These are phyloP conservation scores for Coniferiporia weirii DNA, from an alignment of 1,284 basidiomycete genomes.

Conservation along the genomic window DNA sequence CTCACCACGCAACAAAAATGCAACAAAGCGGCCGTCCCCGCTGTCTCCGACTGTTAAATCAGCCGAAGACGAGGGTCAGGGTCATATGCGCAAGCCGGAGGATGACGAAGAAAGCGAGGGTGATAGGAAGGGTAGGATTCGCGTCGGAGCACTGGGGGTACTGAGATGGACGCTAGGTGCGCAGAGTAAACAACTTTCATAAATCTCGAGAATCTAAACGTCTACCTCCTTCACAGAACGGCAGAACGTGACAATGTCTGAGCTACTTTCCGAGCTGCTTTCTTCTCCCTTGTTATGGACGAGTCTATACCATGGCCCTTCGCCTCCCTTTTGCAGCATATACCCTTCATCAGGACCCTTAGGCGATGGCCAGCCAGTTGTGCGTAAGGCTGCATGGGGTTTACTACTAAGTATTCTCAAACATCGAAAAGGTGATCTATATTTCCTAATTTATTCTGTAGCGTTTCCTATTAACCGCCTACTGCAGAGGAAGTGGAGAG, in stretches of 20 bases:
- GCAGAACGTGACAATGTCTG: constrained; percentile 20
- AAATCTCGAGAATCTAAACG: constrained; percentile 7
- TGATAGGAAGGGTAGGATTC: constrained; percentile 67
- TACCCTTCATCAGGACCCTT: constrained; percentile 38
- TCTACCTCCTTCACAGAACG: constrained; percentile 11
- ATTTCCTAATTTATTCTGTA: not conserved
- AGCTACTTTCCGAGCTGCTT: constrained; percentile 33
- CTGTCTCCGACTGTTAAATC: constrained; percentile 22
- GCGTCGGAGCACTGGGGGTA: constrained; percentile 69
- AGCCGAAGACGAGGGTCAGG: constrained; percentile 28
- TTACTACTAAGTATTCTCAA: constrained; percentile 40
- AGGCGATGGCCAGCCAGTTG: constrained; percentile 57
- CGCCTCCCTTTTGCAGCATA: constrained; percentile 40
- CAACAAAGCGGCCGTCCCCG: constrained; percentile 19
- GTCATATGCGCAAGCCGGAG: constrained; percentile 38
- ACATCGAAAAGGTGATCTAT: constrained; percentile 38
- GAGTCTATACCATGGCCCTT: constrained; percentile 40
- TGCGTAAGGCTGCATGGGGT: constrained; percentile 64
- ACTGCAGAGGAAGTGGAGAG: constrained; percentile 33
- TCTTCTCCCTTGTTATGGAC: constrained; percentile 57
- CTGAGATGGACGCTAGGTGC: constrained; percentile 61
- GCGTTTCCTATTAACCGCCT: not conserved
- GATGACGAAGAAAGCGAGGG: constrained; percentile 58
- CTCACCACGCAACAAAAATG: constrained; percentile 30
- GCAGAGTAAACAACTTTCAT: constrained; percentile 20